phyloP scores from a whole-genome alignment of 805 yeast genomes.

The Candida fluviatilis region DNA sequence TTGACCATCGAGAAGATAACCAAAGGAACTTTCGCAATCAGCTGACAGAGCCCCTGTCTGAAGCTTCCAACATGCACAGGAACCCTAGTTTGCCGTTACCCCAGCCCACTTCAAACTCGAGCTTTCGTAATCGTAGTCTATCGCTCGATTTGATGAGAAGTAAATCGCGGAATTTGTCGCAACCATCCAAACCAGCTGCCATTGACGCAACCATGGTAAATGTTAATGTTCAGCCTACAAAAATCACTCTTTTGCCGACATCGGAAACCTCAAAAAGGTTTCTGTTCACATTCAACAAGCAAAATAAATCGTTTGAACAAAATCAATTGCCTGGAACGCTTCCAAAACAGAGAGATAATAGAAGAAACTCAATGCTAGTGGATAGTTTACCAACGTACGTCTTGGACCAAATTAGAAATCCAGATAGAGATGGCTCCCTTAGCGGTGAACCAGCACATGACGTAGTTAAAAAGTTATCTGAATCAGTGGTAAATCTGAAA shows the following conservation, averaged over 20 bases:
- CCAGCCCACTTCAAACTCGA: neutral
- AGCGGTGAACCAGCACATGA: neutral
- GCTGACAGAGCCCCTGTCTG: neutral
- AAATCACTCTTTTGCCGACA: constrained; percentile 1
- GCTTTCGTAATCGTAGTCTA: constrained; percentile 16
- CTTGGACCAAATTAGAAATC: neutral
- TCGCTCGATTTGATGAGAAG: constrained; percentile 26
- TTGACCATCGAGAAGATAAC: too few species aligned
- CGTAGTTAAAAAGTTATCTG: neutral
- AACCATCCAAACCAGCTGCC: constrained; percentile 22
- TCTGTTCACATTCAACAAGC: constrained; percentile 8
- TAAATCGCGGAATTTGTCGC: constrained; percentile 6
- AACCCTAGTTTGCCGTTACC: neutral
- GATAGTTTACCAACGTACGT: constrained; percentile 35
- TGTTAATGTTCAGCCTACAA: constrained; percentile 25
- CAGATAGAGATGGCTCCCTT: neutral
- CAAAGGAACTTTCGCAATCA: too few species aligned
- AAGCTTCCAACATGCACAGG: neutral
- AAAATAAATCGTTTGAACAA: constrained; percentile 2
- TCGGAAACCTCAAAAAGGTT: constrained; percentile 7
- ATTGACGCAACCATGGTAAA: constrained; percentile 28
- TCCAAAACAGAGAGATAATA: constrained; percentile 5
- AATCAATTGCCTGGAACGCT: neutral
- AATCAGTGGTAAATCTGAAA: neutral
- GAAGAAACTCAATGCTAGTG: constrained; percentile 33